These are phyloP conservation scores for Coemansia sp. DNA, from an alignment of 192 early-diverging fungal species.

Conservation along the genomic window DNA sequence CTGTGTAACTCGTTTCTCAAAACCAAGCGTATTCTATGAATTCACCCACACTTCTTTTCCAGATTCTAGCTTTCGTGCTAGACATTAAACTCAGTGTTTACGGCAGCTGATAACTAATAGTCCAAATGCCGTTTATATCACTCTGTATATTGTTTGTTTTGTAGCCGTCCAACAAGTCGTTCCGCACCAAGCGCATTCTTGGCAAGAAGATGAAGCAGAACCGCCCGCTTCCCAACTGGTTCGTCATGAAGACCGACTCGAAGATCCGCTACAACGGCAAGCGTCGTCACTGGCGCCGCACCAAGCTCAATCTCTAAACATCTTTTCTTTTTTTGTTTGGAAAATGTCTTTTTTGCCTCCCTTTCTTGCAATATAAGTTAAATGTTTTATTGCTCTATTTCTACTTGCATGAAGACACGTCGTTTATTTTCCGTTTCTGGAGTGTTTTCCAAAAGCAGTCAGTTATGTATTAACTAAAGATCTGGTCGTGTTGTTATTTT, in stretches of 20 bases:
- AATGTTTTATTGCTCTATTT: not conserved
- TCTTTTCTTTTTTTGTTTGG: not conserved
- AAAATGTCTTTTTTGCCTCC: constrained; percentile 1
- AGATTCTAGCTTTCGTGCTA: too few species aligned
- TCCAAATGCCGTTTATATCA: not conserved
- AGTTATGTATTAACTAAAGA: too few species aligned
- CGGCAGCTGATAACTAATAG: not conserved
- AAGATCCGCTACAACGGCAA: constrained; percentile 99
- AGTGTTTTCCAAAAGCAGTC: too few species aligned
- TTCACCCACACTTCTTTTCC: too few species aligned
- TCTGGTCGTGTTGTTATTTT: too few species aligned
- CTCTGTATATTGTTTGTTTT: constrained; percentile 5
- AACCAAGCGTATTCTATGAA: too few species aligned
- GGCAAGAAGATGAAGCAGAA: constrained; percentile 99
- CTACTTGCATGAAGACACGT: not conserved
- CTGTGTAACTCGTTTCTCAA: too few species aligned
- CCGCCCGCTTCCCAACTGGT: constrained; percentile 97
- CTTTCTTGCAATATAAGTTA: constrained; percentile 3
- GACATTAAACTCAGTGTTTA: too few species aligned
- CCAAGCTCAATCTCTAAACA: constrained; percentile 94
- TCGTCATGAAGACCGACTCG: constrained; percentile 93
- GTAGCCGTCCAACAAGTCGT: constrained; percentile 97
- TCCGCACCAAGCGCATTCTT: constrained; percentile 95
- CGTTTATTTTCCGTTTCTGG: too few species aligned
- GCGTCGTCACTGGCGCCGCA: constrained; percentile 99